Evolutionary conservation across 768 basidiomycete genomes (phyloP).

Genomic region (Leccinum rimulosum): DNA sequence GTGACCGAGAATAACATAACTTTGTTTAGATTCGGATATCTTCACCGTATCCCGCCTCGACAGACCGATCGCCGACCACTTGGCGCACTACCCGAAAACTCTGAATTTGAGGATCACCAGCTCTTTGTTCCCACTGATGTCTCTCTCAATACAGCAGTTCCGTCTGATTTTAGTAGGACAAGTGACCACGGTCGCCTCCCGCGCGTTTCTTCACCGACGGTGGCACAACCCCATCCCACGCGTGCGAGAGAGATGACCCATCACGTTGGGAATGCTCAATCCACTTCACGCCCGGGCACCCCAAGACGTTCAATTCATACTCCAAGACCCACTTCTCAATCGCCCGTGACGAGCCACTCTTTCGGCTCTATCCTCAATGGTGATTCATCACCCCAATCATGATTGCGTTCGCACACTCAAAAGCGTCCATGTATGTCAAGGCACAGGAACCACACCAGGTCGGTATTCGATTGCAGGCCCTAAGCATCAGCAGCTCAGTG

Average conservation of each 20-base stretch:
- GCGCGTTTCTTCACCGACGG: constrained; percentile 12
- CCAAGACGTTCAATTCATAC: constrained; percentile 27
- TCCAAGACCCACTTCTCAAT: constrained; percentile 30
- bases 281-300: constrained; percentile 27
- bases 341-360: constrained; percentile 31
- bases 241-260: constrained; percentile 20
- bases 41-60: constrained; percentile 90
- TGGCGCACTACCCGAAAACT: constrained; percentile 48
- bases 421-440: constrained; percentile 31
- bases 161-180: not conserved
- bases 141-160: constrained; percentile 12
- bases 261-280: constrained; percentile 12
- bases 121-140: constrained; percentile 74
- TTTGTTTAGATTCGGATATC: constrained; percentile 69
- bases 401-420: constrained; percentile 37
- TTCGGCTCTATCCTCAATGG: constrained; percentile 45
- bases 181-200: constrained; percentile 9
- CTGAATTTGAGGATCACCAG: constrained; percentile 60
- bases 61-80: constrained; percentile 59
- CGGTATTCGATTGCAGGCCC: constrained; percentile 21
- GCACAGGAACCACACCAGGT: constrained; percentile 26
- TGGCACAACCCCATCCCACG: constrained; percentile 32
- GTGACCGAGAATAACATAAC: constrained; percentile 4
- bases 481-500: constrained; percentile 19
- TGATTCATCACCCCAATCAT: constrained; percentile 43